phyloP scores from a whole-genome alignment of 805 yeast genomes.

The Ascoidea asiatica region DNA sequence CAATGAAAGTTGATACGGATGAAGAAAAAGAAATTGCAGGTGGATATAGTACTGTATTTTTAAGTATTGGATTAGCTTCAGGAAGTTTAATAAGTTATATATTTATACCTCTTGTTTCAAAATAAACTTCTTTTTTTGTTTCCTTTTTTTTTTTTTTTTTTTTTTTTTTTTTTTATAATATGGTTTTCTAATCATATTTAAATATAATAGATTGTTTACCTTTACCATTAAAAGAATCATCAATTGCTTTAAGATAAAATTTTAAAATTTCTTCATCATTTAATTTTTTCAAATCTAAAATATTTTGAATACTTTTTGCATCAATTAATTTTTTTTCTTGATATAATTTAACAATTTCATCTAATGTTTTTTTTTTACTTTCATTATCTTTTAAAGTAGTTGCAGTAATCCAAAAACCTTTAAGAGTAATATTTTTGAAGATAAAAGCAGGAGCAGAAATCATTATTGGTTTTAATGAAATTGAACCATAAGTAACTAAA shows the following conservation, averaged over 20 bases:
- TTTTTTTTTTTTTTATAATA: conserved; percentile 12
- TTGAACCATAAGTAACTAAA: conserved; percentile 90
- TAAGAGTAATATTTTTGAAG: conserved; percentile 73
- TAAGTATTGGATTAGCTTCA: conserved; percentile 62
- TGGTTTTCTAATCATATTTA: too few species aligned
- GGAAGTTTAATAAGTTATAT: conserved; percentile 41
- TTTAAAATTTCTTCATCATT: conserved; percentile 24
- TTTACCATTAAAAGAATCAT: conserved; percentile 21
- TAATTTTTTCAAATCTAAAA: conserved; percentile 20
- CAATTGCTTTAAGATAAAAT: conserved; percentile 21
- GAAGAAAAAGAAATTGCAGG: conserved; percentile 85
- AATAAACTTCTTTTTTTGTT: not conserved
- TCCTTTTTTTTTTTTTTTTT: not conserved
- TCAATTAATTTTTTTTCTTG: conserved; percentile 43
- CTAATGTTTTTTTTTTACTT: conserved; percentile 40
- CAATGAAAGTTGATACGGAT: conserved; percentile 41
- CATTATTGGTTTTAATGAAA: conserved; percentile 92
- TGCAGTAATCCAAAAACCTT: conserved; percentile 89
- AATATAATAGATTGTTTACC: conserved; percentile 35
- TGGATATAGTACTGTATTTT: conserved; percentile 74
- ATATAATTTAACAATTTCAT: conserved; percentile 42
- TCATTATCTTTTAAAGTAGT: conserved; percentile 48
- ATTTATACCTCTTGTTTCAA: not conserved
- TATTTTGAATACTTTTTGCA: conserved; percentile 20
- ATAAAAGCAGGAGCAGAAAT: conserved; percentile 82